Conservation (phyloP, 352 stramenopile species). For the Pythium aquatile region DNA sequence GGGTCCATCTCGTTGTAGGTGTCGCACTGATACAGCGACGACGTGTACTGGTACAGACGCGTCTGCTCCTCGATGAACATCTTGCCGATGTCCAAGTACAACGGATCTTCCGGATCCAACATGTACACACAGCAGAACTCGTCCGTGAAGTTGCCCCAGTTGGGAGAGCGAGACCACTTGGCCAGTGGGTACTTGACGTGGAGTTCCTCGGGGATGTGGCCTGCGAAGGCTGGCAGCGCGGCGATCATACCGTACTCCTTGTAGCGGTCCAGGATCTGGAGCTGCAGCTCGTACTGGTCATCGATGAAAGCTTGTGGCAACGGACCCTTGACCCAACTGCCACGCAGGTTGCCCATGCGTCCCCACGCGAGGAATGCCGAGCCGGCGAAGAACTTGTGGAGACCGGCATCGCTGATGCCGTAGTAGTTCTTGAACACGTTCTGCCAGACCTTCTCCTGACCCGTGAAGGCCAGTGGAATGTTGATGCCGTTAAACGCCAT, state of each 20-base stretch:
- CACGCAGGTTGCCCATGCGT: slow-evolving; percentile 89
- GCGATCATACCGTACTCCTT: slow-evolving; percentile 88
- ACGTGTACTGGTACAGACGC: slow-evolving; percentile 67
- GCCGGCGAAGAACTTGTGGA: slow-evolving; percentile 89
- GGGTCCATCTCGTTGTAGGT: slow-evolving; percentile 87
- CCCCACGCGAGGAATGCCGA: slow-evolving; percentile 88
- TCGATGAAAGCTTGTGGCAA: slow-evolving; percentile 86
- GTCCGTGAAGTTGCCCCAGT: slow-evolving; percentile 78
- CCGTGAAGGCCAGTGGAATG: slow-evolving; percentile 88
- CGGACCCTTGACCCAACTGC: slow-evolving; percentile 80
- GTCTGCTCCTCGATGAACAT: slow-evolving; percentile 73
- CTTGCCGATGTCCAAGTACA: slow-evolving; percentile 81
- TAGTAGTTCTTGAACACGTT: slow-evolving; percentile 81
- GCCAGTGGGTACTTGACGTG: slow-evolving; percentile 62
- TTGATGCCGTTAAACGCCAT: slow-evolving; percentile 94
- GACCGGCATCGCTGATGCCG: slow-evolving; percentile 67
- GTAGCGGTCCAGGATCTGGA: slow-evolving; percentile 83
- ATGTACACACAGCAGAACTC: slow-evolving; percentile 85
- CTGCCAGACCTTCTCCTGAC: slow-evolving; percentile 89
- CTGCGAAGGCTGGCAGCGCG: slow-evolving; percentile 86
- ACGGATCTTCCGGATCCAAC: slow-evolving; percentile 74
- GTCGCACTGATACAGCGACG: slow-evolving; percentile 77
- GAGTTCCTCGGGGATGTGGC: slow-evolving; percentile 86
- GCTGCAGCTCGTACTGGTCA: slow-evolving; percentile 70
- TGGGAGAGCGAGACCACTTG: slow-evolving; percentile 78